Base-by-base conservation (phyloP, 192 early-diverging fungal genomes). In the Rhizoclosmatium globosum region DNA sequence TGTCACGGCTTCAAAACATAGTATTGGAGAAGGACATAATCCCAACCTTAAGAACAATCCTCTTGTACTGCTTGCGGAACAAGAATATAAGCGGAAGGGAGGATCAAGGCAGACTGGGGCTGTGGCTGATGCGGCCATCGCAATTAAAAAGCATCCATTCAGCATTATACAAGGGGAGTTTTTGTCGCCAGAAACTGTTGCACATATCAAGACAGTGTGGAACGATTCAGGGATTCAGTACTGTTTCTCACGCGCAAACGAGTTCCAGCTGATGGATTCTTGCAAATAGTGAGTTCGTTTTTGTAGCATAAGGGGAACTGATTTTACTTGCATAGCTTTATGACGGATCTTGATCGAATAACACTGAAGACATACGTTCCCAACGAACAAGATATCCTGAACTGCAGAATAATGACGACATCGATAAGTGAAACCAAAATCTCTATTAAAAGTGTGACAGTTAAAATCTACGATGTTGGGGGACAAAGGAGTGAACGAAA, bases 321-420 rank as follows among this genome's bases (percentile, higher is more conserved):
- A 59, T 61, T 74, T 93, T 17, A 11, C 19, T 57, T 53, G 11
- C 39, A 4, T 41, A 75, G 70, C 50, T 83, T 82, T 48, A 56
- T 85, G 64, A 68, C 61, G 4, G 64, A 80, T 43, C 67, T 91
- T 39, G 87, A 80, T 19, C 85, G 91, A 39, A 70, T 92, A 21
- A 77, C 82, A 3, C 42, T 75, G 3, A 60, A 66, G 43, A 78
- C 85, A 21, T 94, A 91, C 77, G 46, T 80, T 7, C 93, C 92
- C 7, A 87, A 86, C 45, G 87, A 90, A 64, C 82, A 88, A 42
- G 93, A 94, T 79, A 92, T 94, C 47, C 81, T 94, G 31, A 81
- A 84, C 60, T 83, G 89, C 23, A 83, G 93, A 79, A 86, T 91
- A 38, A 86, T 88, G 82, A 94, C 93, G 21, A 74, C 89, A 38